Conservation (phyloP, 441 rosid species). For the Gossypium laxum region DNA sequence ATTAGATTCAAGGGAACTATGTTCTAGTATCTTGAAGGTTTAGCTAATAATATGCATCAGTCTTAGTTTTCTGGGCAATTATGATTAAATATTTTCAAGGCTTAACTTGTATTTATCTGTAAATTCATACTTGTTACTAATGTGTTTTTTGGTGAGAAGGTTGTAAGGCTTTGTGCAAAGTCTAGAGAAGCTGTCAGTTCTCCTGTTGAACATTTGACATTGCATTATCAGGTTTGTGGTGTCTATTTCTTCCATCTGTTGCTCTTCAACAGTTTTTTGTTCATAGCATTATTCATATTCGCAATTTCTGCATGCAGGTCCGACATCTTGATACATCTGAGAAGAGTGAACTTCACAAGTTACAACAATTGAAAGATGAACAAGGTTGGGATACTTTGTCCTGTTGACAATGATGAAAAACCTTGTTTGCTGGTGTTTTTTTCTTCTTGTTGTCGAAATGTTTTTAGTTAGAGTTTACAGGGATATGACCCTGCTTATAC, state of each 20-base stretch:
- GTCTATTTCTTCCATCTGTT: conserved; percentile 7
- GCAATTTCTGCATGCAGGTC: conserved; percentile 46
- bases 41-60: background rate
- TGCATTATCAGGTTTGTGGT: conserved; percentile 86
- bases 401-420: background rate
- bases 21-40: background rate
- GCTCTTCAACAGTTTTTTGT: background rate
- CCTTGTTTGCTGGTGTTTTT: background rate
- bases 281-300: conserved; percentile 16
- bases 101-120: background rate
- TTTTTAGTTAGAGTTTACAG: background rate
- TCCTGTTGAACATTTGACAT: conserved; percentile 97
- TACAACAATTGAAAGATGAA: conserved; percentile 95
- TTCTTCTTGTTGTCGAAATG: background rate
- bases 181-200: conserved; percentile 99
- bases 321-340: conserved; percentile 97
- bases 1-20: background rate
- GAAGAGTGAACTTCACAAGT: conserved; percentile 94
- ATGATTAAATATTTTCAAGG: background rate
- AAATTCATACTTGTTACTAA: background rate
- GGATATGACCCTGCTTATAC: background rate
- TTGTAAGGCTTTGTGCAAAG: conserved; percentile 95
- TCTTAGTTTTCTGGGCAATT: background rate
- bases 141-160: conserved; percentile 34
- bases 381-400: conserved; percentile 48